Percentiles rank a stretch among this genome's conserved stretches.
Evolutionary conservation across 2,329 filamentous ascomycete species (phyloP).

Genomic region (Alternaria metachromatica): DNA sequence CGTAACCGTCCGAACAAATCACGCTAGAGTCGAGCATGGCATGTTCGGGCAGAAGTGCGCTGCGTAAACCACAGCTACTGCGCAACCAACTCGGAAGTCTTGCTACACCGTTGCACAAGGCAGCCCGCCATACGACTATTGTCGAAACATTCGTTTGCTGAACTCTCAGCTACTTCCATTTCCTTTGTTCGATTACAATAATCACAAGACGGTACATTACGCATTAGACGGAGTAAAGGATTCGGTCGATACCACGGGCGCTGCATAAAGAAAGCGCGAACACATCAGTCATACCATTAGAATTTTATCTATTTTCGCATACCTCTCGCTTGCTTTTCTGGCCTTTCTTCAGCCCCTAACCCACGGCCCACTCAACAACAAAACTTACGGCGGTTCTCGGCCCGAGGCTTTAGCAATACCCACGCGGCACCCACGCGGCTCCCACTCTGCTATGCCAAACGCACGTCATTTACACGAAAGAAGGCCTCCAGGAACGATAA

Average conservation of each 20-base stretch:
- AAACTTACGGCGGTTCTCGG: not conserved
- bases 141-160: constrained; percentile 5
- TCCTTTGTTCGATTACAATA: constrained; percentile 15
- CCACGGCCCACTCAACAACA: constrained; percentile 2
- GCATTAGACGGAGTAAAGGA: constrained; percentile 18
- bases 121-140: not conserved
- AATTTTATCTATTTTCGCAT: not conserved
- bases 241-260: constrained; percentile 8
- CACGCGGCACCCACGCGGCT: constrained; percentile 4
- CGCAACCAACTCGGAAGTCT: not conserved
- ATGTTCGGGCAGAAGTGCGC: constrained; percentile 24
- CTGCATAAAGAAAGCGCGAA: not conserved
- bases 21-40: constrained; percentile 6
- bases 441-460: constrained; percentile 1
- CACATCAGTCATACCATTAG: not conserved
- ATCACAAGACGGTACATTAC: constrained; percentile 1
- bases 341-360: not conserved
- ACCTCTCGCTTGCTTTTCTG: not conserved
- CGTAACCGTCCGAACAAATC: not conserved
- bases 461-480: constrained; percentile 13
- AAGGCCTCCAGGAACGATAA: constrained; percentile 11
- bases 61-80: constrained; percentile 5
- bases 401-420: not conserved
- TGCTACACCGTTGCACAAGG: not conserved
- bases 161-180: not conserved